Evolutionary conservation across 495 filamentous ascomycete genomes (phyloP), one percentile per base, ranked within the genome.

Genomic region (Penicillium angulare): DNA sequence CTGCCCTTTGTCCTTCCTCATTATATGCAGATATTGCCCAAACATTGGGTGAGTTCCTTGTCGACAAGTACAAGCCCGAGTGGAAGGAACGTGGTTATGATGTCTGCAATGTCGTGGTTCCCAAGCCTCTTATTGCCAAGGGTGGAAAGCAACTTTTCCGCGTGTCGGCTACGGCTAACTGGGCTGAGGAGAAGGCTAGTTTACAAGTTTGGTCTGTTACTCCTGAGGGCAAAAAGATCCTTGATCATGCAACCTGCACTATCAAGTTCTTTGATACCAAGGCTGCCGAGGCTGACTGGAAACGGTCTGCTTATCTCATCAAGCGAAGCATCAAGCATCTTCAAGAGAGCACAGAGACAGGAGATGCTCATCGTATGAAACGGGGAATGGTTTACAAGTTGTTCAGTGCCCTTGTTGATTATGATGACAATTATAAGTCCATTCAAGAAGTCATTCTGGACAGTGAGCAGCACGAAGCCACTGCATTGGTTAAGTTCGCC

Each of bases 1-100:
- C 71, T 15, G 65, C 76, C 12, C 72, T 85, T 16, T 80, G 75
- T 38, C 74, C 82, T 42, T 75, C 82, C 9, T 81, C 85, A 2
- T 67, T 91, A 1, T 90, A 89, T 51, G 87, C 82, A 21, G 88
- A 92, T 64, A 88, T 90, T 73, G 86, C 86, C 10, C 78, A 88
- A 51, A 90, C 88, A 0, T 67, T 89, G 33, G 84, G 77, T 51
- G 79, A 90, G 21, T 89, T 88, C 54, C 70, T 84, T 21, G 79
- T 86, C 44, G 77, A 81, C 49, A 72, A 82, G 33, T 64, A 81
- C 43, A 75, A 79, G 26, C 79, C 80, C 1, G 75, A 79, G 7
- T 60, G 64, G 15, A 71, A 79, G 52, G 72, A 76, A n/a, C 68
- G 79, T 29, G 78, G 75, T 5, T 74, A 83, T 53, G 80, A 88